phyloP scores from a whole-genome alignment of 106 monocot genomes.

The Dendrobium officinale region DNA sequence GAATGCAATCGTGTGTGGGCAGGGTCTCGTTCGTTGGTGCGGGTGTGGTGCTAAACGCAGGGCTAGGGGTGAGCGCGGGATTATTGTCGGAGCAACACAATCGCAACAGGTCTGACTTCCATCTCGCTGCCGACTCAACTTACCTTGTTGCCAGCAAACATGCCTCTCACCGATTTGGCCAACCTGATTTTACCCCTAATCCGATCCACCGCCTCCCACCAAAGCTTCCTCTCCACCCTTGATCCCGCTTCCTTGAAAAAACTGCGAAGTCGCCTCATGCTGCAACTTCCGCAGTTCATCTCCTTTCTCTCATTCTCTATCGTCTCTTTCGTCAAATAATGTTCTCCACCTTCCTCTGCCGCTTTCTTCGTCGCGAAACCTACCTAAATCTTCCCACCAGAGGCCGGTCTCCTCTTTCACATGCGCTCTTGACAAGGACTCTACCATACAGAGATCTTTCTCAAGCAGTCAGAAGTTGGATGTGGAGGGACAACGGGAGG shows the following conservation, averaged over 20 bases:
- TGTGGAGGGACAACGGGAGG: background rate
- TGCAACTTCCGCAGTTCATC: background rate
- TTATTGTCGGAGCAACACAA: conserved; percentile 15
- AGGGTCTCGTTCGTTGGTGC: too few relatives aligned
- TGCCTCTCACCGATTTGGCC: background rate
- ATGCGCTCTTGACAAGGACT: conserved; percentile 17
- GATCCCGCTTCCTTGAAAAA: conserved; percentile 5
- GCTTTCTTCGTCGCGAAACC: conserved; percentile 21
- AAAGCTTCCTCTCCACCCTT: background rate
- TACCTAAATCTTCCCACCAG: conserved; percentile 20
- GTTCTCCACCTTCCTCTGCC: background rate
- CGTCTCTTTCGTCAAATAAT: background rate
- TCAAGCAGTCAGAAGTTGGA: background rate
- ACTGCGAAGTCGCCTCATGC: background rate
- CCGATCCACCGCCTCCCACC: conserved; percentile 6
- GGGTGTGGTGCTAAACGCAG: too few relatives aligned
- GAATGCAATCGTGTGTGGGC: too few relatives aligned
- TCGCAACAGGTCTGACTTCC: conserved; percentile 10
- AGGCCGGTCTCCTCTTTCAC: conserved; percentile 22
- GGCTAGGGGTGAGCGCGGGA: too few relatives aligned
- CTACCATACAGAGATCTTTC: background rate
- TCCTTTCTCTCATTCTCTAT: background rate
- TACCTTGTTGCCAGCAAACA: background rate
- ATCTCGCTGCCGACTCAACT: background rate
- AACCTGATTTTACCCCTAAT: background rate